Base-by-base conservation (phyloP, 495 filamentous ascomycete genomes). In the Penicillium steckii region DNA sequence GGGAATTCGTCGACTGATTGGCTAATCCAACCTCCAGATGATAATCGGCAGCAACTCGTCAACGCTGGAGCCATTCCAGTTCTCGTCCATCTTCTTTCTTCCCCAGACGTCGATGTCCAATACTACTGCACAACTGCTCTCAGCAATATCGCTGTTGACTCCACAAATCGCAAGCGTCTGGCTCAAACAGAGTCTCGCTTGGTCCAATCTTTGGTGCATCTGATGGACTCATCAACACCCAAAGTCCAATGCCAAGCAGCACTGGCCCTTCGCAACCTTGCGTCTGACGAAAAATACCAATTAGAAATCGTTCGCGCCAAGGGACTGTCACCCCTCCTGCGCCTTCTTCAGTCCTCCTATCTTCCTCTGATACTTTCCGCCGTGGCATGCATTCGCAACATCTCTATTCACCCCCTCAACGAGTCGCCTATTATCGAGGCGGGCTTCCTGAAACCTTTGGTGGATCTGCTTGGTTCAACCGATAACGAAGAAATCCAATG, bases 401-500 rank as follows among this genome's bases (percentile, higher is more conserved):
- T 98, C 62, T 96, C 92, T 38, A 98, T 98, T 59, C 94, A 98
- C 62, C 94, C 94, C n/a, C 74, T 91, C 47, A 98, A 98, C 69
- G 94, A 98, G 72, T 97, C 91, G n/a, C 95, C 94, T 0, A 97
- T 98, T 50, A 98, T 98, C 52, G 95, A 98, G 61, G 94, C 94
- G 9, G 94, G 93, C 27, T 97, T 98, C 65, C 68, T 98, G 42
- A 91, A 88, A 62, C 94, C 94, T 2, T 69, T 98, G 49, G 95
- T 98, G 17, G 94, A 97, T 50, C 78, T 98, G 7, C 78, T 98
- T 17, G 94, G 93, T 23, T 91, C 91, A 6, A 97, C 91, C 8
- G 95, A 97, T 58, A 96, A 97, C 61, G 94, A 98, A 70, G 94
- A 98, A 64, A 97, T 98, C 29, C 94, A 98, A 65, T 98, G 94